Base-by-base conservation (phyloP, 2,329 filamentous ascomycete genomes). In the Pyricularia pennisetigena region DNA sequence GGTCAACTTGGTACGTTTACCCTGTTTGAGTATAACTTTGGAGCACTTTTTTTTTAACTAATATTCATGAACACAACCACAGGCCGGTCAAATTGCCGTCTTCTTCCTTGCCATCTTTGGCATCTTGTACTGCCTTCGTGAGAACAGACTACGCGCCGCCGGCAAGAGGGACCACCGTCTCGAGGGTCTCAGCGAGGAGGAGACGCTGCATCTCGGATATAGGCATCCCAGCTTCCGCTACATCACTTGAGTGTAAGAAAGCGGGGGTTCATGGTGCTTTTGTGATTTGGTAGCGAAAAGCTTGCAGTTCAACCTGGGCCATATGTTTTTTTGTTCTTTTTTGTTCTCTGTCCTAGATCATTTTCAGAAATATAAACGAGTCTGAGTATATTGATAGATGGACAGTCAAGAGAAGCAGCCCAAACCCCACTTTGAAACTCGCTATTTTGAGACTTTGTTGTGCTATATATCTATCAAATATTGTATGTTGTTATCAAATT, bases 221-320 rank as follows among this genome's bases (percentile, higher is more conserved):
- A 75, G 79, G 57, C 83, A 87, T 72, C 85, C 85, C 0, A 79
- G 81, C 28, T 87, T 86, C 74, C 79, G 82, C 49, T 87, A 86
- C 72, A 86, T 86, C 69, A 77, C 81, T 20, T 84, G 75, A 71
- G 30, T 20, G 7, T 32, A 28, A 9, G 2, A 28, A 35, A 32
- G 30, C 10, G 30, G 16, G n/a, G 14, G 10, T 65, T 23, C 16
- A 16, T 41, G 26, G 14, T 62, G 24, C 16, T 16, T 23, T 20
- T 62, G 20, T 61, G 4, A 29, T 28, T 28, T 26, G 14, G 59
- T 26, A 26, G n/a, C 23, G 23, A 24, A 16, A 20, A 24, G n/a
- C 9, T 8, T 24, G 57, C 57, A 61, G 57, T 12, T 28, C 12
- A 62, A 28, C 59, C 23, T 28, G 24, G 41, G 20, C 7, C n/a